Conservation (phyloP, 345 rosid species). For the Theobroma cacao region DNA sequence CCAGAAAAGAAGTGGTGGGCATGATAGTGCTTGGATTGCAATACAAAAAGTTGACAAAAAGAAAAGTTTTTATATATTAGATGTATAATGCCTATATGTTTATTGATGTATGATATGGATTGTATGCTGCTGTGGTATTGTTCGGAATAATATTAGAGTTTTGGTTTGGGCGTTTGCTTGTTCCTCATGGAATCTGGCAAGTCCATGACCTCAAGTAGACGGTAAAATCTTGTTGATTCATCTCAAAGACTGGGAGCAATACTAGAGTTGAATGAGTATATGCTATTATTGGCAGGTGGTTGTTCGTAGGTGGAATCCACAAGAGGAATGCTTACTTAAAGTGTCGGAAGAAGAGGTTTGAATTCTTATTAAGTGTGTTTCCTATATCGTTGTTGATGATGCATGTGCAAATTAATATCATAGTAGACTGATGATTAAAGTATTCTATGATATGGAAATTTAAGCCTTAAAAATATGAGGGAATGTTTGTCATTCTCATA, state of each 20-base stretch:
- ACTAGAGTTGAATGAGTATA: conserved; percentile 9
- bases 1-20: not conserved
- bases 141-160: too few species aligned
- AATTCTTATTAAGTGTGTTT: not conserved
- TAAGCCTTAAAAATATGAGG: not conserved
- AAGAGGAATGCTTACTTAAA: conserved; percentile 62
- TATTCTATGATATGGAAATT: not conserved
- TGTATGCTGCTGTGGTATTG: not conserved
- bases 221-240: not conserved
- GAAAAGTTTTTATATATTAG: not conserved
- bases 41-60: not conserved
- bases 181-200: not conserved
- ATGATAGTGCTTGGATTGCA: not conserved
- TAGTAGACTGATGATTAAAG: not conserved
- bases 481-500: not conserved
- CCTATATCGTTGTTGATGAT: too few species aligned
- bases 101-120: not conserved
- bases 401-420: not conserved
- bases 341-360: conserved; percentile 85
- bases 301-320: conserved; percentile 74
- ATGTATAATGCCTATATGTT: not conserved
- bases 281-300: conserved; percentile 50
- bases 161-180: not conserved
- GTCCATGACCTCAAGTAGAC: not conserved
- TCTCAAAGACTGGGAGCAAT: not conserved